Base-by-base conservation (phyloP, 306 rosid genomes). In the Gleditsia sinensis region DNA sequence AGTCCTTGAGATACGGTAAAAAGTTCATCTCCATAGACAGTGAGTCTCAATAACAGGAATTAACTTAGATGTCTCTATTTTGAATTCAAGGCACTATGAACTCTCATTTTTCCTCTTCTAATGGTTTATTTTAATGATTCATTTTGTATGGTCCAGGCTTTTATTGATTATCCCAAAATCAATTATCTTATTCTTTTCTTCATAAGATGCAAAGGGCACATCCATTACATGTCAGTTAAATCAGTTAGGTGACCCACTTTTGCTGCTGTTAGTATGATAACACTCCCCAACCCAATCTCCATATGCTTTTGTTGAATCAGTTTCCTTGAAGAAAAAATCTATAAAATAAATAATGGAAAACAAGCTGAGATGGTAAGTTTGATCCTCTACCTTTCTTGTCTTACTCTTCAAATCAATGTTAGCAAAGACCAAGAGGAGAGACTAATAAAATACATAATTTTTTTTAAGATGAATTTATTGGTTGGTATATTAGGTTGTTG, bases 181-280 rank as follows among this genome's bases (percentile, higher is more conserved):
- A 33, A 53, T 63, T 63, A 9, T 7, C 46, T 23, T 32, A 56
- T 69, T 69, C 28, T 37, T 48, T 56, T 62, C 49, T 34, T 23
- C 6, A 48, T 30, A 48, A 67, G 48, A 60, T 77, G 62, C 39
- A 57, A 46, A n/a, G 74, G 54, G 46, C 43, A 12, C 55, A 58
- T 34, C 53, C 51, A 28, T 70, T 64, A 13, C 66, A 61, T 39
- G 53, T 69, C 43, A 49, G 20, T 8, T 54, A 74, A 74, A 57
- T 56, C 60, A 48, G 71, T 63, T 69, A 61, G 61, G 45, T 71
- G 78, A 57, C 13, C 60, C n/a, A 2, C 61, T 14, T 55, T 66
- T 39, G 63, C 45, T 3, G 55, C 66, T 74, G 59, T 14, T 54
- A 20, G 42, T 40, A 57, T 67, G 36, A 50, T 30, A 20, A 8